Conservation (phyloP, 2,329 filamentous ascomycete genomes). For the Sclerotinia nivalis region DNA sequence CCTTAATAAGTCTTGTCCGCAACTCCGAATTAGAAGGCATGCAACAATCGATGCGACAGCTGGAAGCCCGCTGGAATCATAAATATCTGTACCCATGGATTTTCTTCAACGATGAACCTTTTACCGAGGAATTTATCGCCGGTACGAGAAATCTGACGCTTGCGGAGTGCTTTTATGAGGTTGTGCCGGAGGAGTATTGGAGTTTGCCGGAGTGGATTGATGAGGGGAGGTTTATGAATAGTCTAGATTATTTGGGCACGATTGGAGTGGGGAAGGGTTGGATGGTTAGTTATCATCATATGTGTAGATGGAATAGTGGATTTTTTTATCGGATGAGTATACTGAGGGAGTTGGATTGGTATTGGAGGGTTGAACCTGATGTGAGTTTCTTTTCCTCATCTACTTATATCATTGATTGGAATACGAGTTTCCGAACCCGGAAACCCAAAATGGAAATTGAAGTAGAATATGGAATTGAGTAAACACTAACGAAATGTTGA, state of each 20-base stretch:
- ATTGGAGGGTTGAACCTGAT: slow-evolving; percentile 61
- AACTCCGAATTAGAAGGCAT: slow-evolving; percentile 70
- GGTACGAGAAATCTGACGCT: slow-evolving; percentile 67
- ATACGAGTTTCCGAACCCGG: too few species aligned
- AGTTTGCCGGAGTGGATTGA: slow-evolving; percentile 94
- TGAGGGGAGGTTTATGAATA: slow-evolving; percentile 83
- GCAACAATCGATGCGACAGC: slow-evolving; percentile 68
- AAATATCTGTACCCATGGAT: slow-evolving; percentile 76
- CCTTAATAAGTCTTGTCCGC: slow-evolving; percentile 67
- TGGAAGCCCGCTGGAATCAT: slow-evolving; percentile 76
- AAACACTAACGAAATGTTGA: not conserved
- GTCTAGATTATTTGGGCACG: slow-evolving; percentile 86
- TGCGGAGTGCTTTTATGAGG: slow-evolving; percentile 69
- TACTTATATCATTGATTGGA: not conserved
- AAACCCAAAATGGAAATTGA: not conserved
- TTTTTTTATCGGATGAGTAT: slow-evolving; percentile 78
- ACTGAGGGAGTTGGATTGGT: slow-evolving; percentile 61
- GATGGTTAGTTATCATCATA: slow-evolving; percentile 94
- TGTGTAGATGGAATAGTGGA: slow-evolving; percentile 93
- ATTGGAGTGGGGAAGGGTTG: slow-evolving; percentile 97
- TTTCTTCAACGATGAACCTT: slow-evolving; percentile 81
- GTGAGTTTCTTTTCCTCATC: slow-evolving; percentile 44
- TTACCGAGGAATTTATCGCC: slow-evolving; percentile 74
- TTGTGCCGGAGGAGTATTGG: slow-evolving; percentile 87
- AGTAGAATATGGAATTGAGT: too few species aligned